Percentiles rank a stretch among this genome's conserved stretches.
Conservation (phyloP, 2,329 filamentous ascomycete genomes). For the Teratosphaeria gauchensis region DNA sequence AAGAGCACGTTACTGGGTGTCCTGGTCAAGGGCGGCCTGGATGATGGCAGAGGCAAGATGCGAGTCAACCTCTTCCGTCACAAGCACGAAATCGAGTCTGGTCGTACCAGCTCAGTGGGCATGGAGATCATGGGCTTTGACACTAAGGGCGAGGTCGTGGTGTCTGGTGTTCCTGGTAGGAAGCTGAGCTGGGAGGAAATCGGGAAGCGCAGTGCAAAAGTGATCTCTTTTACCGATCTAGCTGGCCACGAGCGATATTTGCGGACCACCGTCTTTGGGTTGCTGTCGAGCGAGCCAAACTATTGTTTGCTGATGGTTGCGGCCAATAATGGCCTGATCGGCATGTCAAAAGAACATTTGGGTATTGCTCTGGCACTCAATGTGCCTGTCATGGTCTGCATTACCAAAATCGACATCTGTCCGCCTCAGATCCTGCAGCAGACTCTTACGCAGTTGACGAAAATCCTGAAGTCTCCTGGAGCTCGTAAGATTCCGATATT, state of each 20-base stretch:
- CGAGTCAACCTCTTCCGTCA: constrained; percentile 94
- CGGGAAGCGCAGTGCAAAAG: constrained; percentile 84
- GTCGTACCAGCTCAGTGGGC: constrained; percentile 88
- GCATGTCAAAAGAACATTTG: constrained; percentile 91
- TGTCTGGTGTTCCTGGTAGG: constrained; percentile 71
- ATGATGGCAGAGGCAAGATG: constrained; percentile 88
- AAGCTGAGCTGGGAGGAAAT: constrained; percentile 97
- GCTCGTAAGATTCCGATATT: constrained; percentile 94
- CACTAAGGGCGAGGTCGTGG: constrained; percentile 70
- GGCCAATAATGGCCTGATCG: constrained; percentile 91
- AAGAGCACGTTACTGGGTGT: constrained; percentile 96
- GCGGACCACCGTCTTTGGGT: constrained; percentile 89
- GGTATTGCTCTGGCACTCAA: constrained; percentile 91
- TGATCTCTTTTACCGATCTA: constrained; percentile 91
- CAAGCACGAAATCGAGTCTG: constrained; percentile 95
- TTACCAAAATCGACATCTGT: constrained; percentile 98
- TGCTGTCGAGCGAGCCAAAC: constrained; percentile 89
- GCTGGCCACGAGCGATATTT: constrained; percentile 94
- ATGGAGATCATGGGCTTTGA: constrained; percentile 99
- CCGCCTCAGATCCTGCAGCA: constrained; percentile 90
- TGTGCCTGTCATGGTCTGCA: constrained; percentile 93
- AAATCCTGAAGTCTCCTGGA: constrained; percentile 87
- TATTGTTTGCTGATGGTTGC: constrained; percentile 98
- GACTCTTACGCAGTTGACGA: constrained; percentile 81
- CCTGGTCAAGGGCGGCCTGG: constrained; percentile 85